Percentiles rank a stretch among this genome's conserved stretches.
Evolutionary conservation across 2,329 filamentous ascomycete genomes (phyloP).

Genomic region (Plenodomus biglobosus): DNA sequence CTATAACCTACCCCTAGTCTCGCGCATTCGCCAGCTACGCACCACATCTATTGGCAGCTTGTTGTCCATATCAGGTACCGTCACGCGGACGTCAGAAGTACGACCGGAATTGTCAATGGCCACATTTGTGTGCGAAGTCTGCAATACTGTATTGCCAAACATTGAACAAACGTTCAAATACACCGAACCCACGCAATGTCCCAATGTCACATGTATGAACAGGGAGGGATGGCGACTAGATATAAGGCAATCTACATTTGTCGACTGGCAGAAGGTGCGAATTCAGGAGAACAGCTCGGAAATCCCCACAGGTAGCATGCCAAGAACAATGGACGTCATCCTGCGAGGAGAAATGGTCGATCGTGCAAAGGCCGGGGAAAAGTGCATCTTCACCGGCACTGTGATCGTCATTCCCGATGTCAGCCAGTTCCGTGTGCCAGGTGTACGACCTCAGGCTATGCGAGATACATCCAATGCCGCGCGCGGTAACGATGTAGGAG

Average conservation of each 20-base stretch:
- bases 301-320: slow-evolving; percentile 98
- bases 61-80: slow-evolving; percentile 93
- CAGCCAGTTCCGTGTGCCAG: slow-evolving; percentile 88
- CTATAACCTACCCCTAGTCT: slow-evolving; percentile 88
- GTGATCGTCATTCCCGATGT: slow-evolving; percentile 97
- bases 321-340: slow-evolving; percentile 95
- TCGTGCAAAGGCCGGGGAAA: slow-evolving; percentile 93
- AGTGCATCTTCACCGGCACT: slow-evolving; percentile 95
- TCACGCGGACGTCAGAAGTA: slow-evolving; percentile 95
- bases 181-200: slow-evolving; percentile 94
- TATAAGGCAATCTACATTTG: slow-evolving; percentile 93
- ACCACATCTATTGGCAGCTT: slow-evolving; percentile 90
- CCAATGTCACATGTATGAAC: slow-evolving; percentile 84
- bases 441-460: slow-evolving; percentile 77
- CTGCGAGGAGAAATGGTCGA: slow-evolving; percentile 96
- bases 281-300: slow-evolving; percentile 98
- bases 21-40: slow-evolving; percentile 79
- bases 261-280: slow-evolving; percentile 98
- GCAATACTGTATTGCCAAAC: slow-evolving; percentile 80
- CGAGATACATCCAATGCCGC: slow-evolving; percentile 75
- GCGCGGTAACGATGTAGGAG: slow-evolving; percentile 77
- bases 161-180: slow-evolving; percentile 98
- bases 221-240: slow-evolving; percentile 94
- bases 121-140: slow-evolving; percentile 89
- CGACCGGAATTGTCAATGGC: slow-evolving; percentile 88